Evolutionary conservation across 176 grass and related monocot species (phyloP), one percentile per base, ranked within the genome.

Genomic region (Saccharum officinarum): DNA sequence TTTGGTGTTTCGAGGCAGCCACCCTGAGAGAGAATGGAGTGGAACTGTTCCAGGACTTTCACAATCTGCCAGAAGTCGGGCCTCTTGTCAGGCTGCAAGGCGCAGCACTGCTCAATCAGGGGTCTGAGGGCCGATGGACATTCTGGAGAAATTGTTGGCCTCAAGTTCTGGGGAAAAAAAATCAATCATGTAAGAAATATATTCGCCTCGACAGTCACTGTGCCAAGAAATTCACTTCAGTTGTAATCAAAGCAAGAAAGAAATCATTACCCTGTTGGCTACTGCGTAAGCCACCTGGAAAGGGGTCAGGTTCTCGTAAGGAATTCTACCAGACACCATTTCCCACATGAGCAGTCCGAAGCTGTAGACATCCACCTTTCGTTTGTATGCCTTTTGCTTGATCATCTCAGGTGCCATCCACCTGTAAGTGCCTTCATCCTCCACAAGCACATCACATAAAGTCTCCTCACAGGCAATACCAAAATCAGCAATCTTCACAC

Each of bases 1-100:
- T 92, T 86, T 16, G 79, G 13, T 4, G 90, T 25, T 40, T 99
- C 71, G 0, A 94, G 88, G 71, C 86, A 87, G 80, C 97, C 97
- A 7, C 86, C 87, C 77, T 92, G 86, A 15, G 37, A 80, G 8
- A 99, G 45, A 28, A 84, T 82, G 37, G 78, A 84, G 37, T 94
- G 78, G 17, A 79, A 91, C 7, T 97, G 88, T 25, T 97, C 97
- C 49, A 99, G 76, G 25, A 86, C 80, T 89, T 94, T 81, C 38
- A 97, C 94, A 8, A 97, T 91, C 75, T 94, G 88, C 97, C 97
- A 99, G 76, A 97, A 99, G 33, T 99, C 94, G 0, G 94, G 97
- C 80, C 97, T 92, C 77, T 92, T 97, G 17, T 92, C 86, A 7
- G 97, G 86, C 68, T 92, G 81, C 80, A 91, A 86, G 4, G 86